Percentiles rank a stretch among this genome's conserved stretches.
These are phyloP conservation scores for Fomitopsis serialis DNA, from an alignment of 768 basidiomycete species.

Conservation along the genomic window DNA sequence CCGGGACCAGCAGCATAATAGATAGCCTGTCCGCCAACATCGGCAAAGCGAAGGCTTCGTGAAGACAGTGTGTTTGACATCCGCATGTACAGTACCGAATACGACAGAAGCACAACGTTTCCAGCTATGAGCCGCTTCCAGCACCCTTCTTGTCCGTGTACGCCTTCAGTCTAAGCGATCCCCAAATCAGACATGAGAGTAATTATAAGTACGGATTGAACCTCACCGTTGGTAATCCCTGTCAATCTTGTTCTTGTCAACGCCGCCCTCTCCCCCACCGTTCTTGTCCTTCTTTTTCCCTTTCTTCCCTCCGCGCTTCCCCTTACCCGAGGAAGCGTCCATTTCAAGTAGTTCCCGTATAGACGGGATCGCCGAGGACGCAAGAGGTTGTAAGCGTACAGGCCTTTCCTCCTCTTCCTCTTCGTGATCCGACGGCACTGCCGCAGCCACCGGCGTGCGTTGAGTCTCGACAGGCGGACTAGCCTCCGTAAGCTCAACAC, in stretches of 20 bases:
- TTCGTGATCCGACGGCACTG: constrained; percentile 2
- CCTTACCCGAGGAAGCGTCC: constrained; percentile 60
- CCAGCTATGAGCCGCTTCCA: background rate
- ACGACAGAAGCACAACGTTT: no score
- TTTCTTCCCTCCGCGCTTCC: constrained; percentile 68
- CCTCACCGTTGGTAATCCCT: constrained; percentile 55
- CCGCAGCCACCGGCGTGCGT: constrained; percentile 1
- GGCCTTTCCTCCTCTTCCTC: constrained; percentile 38
- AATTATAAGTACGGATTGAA: background rate
- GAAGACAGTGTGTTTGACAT: no score
- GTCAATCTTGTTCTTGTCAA: constrained; percentile 39
- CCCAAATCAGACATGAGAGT: background rate
- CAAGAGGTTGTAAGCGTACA: constrained; percentile 65
- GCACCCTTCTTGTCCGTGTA: constrained; percentile 26
- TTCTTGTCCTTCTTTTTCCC: constrained; percentile 54
- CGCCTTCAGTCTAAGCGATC: constrained; percentile 20
- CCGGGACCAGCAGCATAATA: no score
- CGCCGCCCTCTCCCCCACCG: constrained; percentile 27
- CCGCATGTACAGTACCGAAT: no score
- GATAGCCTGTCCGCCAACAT: no score
- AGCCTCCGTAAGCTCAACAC: background rate
- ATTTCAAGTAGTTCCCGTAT: constrained; percentile 78
- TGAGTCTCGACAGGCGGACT: constrained; percentile 4
- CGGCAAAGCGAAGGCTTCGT: no score
- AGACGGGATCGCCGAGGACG: constrained; percentile 77